These are phyloP conservation scores for Ogataea nitratoaversa DNA, from an alignment of 805 yeast genomes.

Conservation along the genomic window DNA sequence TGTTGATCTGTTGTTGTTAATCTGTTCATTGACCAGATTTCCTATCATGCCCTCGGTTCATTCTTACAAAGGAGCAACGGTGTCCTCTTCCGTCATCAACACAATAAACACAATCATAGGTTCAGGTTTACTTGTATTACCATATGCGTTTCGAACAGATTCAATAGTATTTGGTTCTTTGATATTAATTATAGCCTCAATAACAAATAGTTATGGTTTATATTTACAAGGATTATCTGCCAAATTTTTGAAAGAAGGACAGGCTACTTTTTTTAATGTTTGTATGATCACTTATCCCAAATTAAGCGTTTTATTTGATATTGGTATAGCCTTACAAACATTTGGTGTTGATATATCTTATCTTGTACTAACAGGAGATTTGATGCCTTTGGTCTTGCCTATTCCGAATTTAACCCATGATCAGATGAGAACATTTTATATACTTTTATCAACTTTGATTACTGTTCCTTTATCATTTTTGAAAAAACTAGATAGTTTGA, in stretches of 20 bases:
- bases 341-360: slow-evolving; percentile 75
- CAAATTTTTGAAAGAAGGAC: slow-evolving; percentile 48
- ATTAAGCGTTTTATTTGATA: slow-evolving; percentile 65
- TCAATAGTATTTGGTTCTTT: slow-evolving; percentile 56
- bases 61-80: slow-evolving; percentile 37
- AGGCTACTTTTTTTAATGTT: slow-evolving; percentile 68
- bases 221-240: slow-evolving; percentile 59
- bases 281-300: slow-evolving; percentile 71
- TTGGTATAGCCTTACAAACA: slow-evolving; percentile 72
- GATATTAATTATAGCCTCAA: slow-evolving; percentile 57
- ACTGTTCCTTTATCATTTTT: slow-evolving; percentile 63
- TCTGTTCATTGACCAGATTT: too few relatives aligned
- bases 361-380: slow-evolving; percentile 70
- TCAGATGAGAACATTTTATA: slow-evolving; percentile 45
- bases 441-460: slow-evolving; percentile 45
- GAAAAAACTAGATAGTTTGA: slow-evolving; percentile 62
- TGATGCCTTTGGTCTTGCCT: slow-evolving; percentile 54
- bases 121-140: slow-evolving; percentile 75
- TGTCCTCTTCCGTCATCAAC: slow-evolving; percentile 58
- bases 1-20: too few relatives aligned
- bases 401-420: slow-evolving; percentile 32
- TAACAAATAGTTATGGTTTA: slow-evolving; percentile 65
- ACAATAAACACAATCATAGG: slow-evolving; percentile 76
- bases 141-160: slow-evolving; percentile 65
- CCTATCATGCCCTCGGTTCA: not conserved